Conservation (phyloP, 2,329 filamentous ascomycete genomes). For the Metarhizium robertsii region DNA sequence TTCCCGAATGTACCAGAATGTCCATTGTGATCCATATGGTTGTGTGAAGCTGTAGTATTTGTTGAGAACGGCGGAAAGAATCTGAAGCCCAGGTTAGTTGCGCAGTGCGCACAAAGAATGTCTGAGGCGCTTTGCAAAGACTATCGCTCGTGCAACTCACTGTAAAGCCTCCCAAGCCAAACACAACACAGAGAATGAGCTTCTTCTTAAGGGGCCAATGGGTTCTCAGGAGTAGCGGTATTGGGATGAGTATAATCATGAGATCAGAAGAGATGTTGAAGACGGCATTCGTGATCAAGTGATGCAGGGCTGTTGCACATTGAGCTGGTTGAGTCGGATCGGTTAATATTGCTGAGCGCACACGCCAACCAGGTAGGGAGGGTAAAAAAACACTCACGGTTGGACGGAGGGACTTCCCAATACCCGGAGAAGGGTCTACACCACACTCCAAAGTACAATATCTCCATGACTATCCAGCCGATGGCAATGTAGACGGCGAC, state of each 20-base stretch:
- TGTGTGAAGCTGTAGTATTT: conserved; percentile 32
- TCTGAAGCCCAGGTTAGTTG: conserved; percentile 17
- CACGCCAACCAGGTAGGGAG: background rate
- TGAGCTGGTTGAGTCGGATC: conserved; percentile 29
- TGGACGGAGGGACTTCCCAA: conserved; percentile 44
- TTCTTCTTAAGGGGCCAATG: conserved; percentile 42
- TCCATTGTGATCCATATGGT: conserved; percentile 28
- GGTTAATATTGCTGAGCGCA: background rate
- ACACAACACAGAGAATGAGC: conserved; percentile 36
- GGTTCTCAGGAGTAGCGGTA: conserved; percentile 41
- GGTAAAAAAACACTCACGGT: conserved; percentile 22
- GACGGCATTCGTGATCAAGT: conserved; percentile 46
- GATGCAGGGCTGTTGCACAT: conserved; percentile 46
- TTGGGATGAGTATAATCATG: conserved; percentile 47
- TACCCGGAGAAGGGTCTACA: conserved; percentile 47
- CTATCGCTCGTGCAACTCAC: conserved; percentile 20
- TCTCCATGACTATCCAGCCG: conserved; percentile 40
- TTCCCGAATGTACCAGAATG: conserved; percentile 35
- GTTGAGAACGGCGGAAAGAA: conserved; percentile 39
- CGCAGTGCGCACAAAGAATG: too few relatives aligned
- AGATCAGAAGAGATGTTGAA: conserved; percentile 53
- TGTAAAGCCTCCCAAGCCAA: conserved; percentile 36
- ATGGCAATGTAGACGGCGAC: conserved; percentile 35
- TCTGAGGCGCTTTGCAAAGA: too few relatives aligned
- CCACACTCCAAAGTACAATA: conserved; percentile 40